These are phyloP conservation scores for Protea cynaroides DNA, from an alignment of 164 flowering plant genomes.

Conservation along the genomic window DNA sequence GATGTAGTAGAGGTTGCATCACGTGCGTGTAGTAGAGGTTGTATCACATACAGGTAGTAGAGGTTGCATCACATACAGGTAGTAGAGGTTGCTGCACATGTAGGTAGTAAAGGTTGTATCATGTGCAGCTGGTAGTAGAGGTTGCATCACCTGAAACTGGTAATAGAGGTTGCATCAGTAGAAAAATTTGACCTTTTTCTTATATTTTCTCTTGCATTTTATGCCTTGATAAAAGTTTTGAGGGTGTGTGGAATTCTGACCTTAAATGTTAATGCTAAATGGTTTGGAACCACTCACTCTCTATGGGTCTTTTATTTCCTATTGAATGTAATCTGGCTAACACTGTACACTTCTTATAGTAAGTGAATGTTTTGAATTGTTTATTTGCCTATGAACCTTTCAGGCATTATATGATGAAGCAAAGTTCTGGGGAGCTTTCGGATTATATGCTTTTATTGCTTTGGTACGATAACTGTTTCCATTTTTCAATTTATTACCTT, in stretches of 20 bases:
- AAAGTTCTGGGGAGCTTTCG: constrained; percentile 95
- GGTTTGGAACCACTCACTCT: background rate
- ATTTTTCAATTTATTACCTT: background rate
- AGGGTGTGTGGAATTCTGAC: background rate
- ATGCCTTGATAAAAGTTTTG: too few relatives aligned
- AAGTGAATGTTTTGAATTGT: constrained; percentile 4
- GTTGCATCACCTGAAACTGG: too few relatives aligned
- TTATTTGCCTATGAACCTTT: constrained; percentile 12
- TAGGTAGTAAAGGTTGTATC: too few relatives aligned
- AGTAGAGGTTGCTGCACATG: too few relatives aligned
- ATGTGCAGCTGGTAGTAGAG: too few relatives aligned
- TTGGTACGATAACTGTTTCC: constrained; percentile 45
- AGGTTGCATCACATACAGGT: too few relatives aligned
- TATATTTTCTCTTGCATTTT: too few relatives aligned
- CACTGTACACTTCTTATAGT: background rate
- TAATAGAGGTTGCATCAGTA: too few relatives aligned
- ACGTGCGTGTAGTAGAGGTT: too few relatives aligned
- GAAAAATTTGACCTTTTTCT: too few relatives aligned
- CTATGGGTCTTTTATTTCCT: background rate
- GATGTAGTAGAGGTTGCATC: too few relatives aligned
- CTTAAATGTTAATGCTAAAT: background rate
- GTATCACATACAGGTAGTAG: too few relatives aligned
- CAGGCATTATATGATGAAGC: constrained; percentile 72
- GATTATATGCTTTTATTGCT: constrained; percentile 69
- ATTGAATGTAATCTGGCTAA: background rate